These are phyloP conservation scores for Vararia minispora DNA, from an alignment of 768 basidiomycete species.

Conservation along the genomic window DNA sequence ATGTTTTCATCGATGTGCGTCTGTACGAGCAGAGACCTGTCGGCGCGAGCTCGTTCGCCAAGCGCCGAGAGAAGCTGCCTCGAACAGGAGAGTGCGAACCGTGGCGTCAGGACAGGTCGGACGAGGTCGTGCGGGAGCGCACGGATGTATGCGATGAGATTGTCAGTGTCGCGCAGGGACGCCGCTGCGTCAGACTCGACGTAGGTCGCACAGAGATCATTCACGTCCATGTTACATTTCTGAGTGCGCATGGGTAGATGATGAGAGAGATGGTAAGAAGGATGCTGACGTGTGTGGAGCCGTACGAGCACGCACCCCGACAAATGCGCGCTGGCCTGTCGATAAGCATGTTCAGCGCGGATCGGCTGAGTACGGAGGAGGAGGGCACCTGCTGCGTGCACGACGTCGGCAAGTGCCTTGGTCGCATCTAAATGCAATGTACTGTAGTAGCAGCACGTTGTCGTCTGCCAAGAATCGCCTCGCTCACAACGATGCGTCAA, in stretches of 20 bases:
- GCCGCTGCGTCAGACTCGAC: slow-evolving; percentile 45
- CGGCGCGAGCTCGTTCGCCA: slow-evolving; percentile 45
- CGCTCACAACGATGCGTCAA: background rate
- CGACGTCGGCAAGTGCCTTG: slow-evolving; percentile 69
- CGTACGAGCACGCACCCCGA: slow-evolving; percentile 46
- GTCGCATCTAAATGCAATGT: slow-evolving; percentile 74
- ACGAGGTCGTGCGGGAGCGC: slow-evolving; percentile 53
- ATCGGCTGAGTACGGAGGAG: background rate
- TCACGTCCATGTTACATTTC: slow-evolving; percentile 88
- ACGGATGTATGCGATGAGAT: slow-evolving; percentile 61
- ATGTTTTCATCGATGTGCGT: slow-evolving; percentile 88
- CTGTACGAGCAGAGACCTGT: slow-evolving; percentile 66
- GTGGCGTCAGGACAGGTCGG: slow-evolving; percentile 85
- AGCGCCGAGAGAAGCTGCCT: slow-evolving; percentile 51
- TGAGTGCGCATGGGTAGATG: slow-evolving; percentile 19
- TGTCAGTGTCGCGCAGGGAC: slow-evolving; percentile 52
- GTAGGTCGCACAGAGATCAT: slow-evolving; percentile 59
- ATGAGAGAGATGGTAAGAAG: background rate
- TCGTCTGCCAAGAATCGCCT: slow-evolving; percentile 47
- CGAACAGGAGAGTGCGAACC: slow-evolving; percentile 92
- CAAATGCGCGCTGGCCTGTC: slow-evolving; percentile 74
- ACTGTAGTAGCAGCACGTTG: slow-evolving; percentile 89
- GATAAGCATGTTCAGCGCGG: background rate
- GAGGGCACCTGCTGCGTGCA: slow-evolving; percentile 42
- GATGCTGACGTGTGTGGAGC: background rate